These are phyloP conservation scores for Angomonas desouzai DNA, from an alignment of 208 protist genomes.

Conservation along the genomic window DNA sequence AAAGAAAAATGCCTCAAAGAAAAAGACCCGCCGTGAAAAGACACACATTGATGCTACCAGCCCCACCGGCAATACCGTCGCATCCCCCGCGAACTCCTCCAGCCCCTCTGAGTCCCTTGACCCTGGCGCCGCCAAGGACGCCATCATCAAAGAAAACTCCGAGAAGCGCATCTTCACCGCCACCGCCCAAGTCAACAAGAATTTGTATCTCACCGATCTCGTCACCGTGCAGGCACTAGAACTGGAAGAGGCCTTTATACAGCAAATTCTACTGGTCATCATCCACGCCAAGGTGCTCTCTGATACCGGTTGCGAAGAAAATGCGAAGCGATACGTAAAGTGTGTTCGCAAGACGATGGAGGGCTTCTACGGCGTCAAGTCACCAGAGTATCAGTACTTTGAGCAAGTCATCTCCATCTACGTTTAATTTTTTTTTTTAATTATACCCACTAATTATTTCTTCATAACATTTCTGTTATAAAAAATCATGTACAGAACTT, in stretches of 20 bases:
- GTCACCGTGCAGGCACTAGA: not conserved
- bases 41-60: not conserved
- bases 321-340: not conserved
- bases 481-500: too few species aligned
- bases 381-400: constrained; percentile 7
- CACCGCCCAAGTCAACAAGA: not conserved
- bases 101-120: not conserved
- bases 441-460: too few species aligned
- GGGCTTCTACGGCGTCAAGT: not conserved
- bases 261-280: not conserved
- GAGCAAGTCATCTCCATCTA: constrained; percentile 6
- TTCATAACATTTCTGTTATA: too few species aligned
- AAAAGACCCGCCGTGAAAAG: too few species aligned
- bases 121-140: not conserved
- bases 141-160: not conserved
- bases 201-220: constrained; percentile 1
- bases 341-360: constrained; percentile 2
- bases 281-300: constrained; percentile 7
- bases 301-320: not conserved
- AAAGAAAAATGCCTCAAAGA: not conserved
- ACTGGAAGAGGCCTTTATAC: not conserved
- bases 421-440: constrained; percentile 2
- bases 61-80: not conserved
- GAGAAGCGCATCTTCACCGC: constrained; percentile 2
- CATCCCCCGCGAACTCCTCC: not conserved